phyloP scores from a whole-genome alignment of 2,329 filamentous ascomycete species.

The Sporothrix luriei region DNA sequence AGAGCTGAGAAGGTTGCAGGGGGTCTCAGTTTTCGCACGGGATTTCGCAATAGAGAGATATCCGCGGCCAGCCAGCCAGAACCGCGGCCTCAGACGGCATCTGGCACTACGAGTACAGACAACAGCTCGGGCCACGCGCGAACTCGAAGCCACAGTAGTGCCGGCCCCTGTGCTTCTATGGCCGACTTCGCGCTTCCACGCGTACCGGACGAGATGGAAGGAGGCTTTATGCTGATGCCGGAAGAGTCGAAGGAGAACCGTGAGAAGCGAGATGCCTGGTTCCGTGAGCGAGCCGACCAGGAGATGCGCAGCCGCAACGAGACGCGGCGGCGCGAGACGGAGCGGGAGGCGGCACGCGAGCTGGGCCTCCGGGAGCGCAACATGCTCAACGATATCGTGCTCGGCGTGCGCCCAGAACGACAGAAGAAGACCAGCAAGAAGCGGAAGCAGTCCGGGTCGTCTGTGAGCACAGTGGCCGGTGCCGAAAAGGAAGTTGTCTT shows the following conservation, averaged over 20 bases:
- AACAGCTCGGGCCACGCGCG: neutral
- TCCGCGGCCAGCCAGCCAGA: conserved; percentile 19
- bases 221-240: conserved; percentile 22
- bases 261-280: conserved; percentile 32
- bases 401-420: conserved; percentile 8
- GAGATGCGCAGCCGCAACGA: conserved; percentile 10
- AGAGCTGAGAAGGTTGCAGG: neutral
- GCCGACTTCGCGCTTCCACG: conserved; percentile 28
- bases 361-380: conserved; percentile 18
- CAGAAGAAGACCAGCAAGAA: conserved; percentile 17
- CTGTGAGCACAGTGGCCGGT: neutral
- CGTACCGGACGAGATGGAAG: conserved; percentile 27
- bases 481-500: conserved; percentile 9
- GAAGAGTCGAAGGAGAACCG: conserved; percentile 29
- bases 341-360: conserved; percentile 22
- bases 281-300: conserved; percentile 29
- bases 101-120: neutral
- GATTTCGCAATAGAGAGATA: conserved; percentile 17
- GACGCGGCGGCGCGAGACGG: neutral
- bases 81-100: neutral
- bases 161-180: conserved; percentile 19
- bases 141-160: neutral
- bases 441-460: conserved; percentile 16
- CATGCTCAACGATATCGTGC: conserved; percentile 4
- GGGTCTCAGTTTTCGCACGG: conserved; percentile 25